These are phyloP conservation scores for Colletotrichum acutatum DNA, from an alignment of 2,329 filamentous ascomycete genomes.

Conservation along the genomic window DNA sequence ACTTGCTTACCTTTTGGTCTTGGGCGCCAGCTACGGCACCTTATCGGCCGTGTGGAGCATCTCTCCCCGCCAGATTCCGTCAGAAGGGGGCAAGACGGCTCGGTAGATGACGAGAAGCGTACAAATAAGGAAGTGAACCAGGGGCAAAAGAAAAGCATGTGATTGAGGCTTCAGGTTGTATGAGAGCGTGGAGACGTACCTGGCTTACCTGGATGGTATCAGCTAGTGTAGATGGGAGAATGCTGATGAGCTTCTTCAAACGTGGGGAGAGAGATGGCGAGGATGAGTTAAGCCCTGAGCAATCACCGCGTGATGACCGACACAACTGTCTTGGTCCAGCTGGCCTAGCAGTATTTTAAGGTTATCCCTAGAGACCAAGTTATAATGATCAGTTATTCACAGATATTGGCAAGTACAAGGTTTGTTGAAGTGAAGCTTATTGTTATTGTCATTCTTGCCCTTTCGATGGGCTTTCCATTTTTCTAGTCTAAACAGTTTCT, in stretches of 20 bases:
- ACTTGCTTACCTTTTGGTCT: neutral
- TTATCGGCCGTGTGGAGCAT: no score
- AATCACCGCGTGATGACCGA: no score
- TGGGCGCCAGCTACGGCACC: no score
- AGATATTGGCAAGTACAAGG: no score
- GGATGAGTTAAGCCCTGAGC: no score
- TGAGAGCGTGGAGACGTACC: neutral
- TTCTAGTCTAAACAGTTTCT: conserved; percentile 26
- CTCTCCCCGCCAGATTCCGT: no score
- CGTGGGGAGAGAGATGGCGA: no score
- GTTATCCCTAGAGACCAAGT: no score
- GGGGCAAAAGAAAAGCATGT: conserved; percentile 1
- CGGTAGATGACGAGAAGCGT: neutral
- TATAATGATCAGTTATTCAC: neutral
- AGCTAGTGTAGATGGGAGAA: no score
- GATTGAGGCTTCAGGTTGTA: conserved; percentile 4
- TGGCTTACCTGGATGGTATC: neutral
- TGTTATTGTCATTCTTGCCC: conserved; percentile 1
- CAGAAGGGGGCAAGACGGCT: neutral
- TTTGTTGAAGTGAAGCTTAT: neutral
- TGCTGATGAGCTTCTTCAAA: no score
- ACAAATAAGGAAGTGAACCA: neutral
- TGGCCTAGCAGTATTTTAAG: no score
- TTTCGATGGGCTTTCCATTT: neutral
- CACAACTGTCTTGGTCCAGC: no score